These are phyloP conservation scores for Lactarius sanguifluus DNA, from an alignment of 768 basidiomycete genomes.

Conservation along the genomic window DNA sequence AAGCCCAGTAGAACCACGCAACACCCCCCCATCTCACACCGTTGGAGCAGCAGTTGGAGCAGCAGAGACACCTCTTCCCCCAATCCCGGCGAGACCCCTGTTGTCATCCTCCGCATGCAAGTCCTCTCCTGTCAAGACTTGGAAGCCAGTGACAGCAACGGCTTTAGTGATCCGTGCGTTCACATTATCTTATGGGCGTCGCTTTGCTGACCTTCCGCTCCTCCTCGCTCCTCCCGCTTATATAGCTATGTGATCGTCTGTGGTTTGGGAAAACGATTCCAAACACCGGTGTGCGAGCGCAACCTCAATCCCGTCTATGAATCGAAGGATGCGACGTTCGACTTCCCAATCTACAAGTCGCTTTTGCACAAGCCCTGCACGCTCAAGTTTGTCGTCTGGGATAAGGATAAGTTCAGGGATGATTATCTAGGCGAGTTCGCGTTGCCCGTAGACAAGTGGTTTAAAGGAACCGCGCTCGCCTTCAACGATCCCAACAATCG, in stretches of 20 bases:
- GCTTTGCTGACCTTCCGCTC: neutral
- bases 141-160: neutral
- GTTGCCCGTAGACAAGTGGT: neutral
- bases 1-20: no score
- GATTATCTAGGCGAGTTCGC: neutral
- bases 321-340: neutral
- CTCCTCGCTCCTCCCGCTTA: neutral
- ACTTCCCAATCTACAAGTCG: neutral
- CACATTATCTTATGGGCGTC: neutral
- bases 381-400: neutral
- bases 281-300: conserved; percentile 49
- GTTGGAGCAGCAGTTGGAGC: no score
- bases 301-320: neutral
- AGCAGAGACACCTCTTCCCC: no score
- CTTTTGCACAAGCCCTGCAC: neutral
- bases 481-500: neutral
- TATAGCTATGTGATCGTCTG: neutral
- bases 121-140: no score
- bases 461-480: neutral
- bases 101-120: no score
- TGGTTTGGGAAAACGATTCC: neutral
- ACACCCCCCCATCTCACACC: no score
- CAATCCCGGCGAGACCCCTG: no score
- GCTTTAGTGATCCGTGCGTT: neutral
- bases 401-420: neutral